Base-by-base conservation (phyloP, 2,329 filamentous ascomycete species). In the Epichloe coenophiala region DNA sequence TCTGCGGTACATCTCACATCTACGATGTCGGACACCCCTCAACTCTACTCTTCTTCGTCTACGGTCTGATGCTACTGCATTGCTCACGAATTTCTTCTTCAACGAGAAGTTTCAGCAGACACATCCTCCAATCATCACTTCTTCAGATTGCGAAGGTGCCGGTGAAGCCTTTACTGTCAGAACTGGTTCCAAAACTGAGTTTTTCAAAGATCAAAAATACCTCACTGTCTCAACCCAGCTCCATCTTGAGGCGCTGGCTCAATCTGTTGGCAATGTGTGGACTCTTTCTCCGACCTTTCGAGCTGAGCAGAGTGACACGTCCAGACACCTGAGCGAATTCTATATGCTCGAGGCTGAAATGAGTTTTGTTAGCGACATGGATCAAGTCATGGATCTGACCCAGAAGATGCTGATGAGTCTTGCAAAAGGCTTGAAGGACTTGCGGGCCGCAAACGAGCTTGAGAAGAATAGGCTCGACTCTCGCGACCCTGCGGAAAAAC, bases 261-360 rank as follows among this genome's bases (percentile, higher is more conserved):
- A 95, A 60, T 83, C 90, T 19, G 76, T 96, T 33, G 88, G 88
- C 39, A 88, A 86, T 59, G 93, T 97, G 7, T 98, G 93, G 90
- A 86, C 90, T 1, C 70, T 98, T 11, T 93, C 90, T 4, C 93
- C 93, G 3, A 94, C 89, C 0, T 98, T 98, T 63, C 81, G 93
- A 38, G 93, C 93, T 4, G 93, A 96, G 66, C 83, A 83, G 63
- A 96, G 89, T 67, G 90, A 97, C 62, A 97, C 93, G 0, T 83
- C 89, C 5, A 82, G 93, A 31, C 93, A 98, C 68, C 73, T 98
- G 54, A 95, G 88, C 70, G 93, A 98, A 63, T 97, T 98, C 61
- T 97, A 97, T 69, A 97, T 98, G 93, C 78, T 98, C 2, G 93
- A 98, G 68, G 90, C 84, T 15, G 93, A 98, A 66, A 73, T 90